These are phyloP conservation scores for Petunia secreta DNA, from an alignment of 257 asterid genomes.

Conservation along the genomic window DNA sequence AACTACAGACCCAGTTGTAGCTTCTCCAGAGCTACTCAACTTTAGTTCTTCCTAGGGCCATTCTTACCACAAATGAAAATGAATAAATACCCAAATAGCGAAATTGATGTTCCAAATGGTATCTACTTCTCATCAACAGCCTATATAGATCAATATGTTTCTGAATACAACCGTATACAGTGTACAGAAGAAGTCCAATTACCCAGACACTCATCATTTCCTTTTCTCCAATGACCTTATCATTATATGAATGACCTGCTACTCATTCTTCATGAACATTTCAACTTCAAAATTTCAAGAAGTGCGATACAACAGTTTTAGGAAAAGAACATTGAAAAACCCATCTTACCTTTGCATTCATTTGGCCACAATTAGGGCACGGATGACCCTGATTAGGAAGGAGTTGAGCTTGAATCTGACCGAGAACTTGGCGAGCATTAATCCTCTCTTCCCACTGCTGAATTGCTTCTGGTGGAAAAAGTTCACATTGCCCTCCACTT, in stretches of 20 bases:
- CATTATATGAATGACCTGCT: not conserved
- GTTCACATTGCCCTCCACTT: conserved; percentile 73
- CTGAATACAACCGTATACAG: not conserved
- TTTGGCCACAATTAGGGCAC: conserved; percentile 76
- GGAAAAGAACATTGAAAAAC: not conserved
- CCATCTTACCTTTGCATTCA: conserved; percentile 65
- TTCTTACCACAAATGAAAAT: not conserved
- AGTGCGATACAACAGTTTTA: not conserved
- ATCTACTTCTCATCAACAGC: not conserved
- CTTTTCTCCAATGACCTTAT: no score
- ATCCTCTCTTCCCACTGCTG: conserved; percentile 71
- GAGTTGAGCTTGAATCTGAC: conserved; percentile 57
- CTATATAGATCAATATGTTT: no score
- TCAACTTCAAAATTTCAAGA: conserved; percentile 7
- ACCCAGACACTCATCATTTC: not conserved
- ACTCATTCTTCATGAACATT: conserved; percentile 10
- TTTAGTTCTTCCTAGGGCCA: not conserved
- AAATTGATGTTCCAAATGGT: not conserved
- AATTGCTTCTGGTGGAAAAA: conserved; percentile 65
- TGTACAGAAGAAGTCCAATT: not conserved
- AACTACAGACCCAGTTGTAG: not conserved
- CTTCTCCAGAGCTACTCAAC: not conserved
- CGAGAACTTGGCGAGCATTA: conserved; percentile 57
- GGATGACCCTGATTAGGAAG: conserved; percentile 47
- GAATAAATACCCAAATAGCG: not conserved